Percentiles rank a stretch among this genome's conserved stretches.
Conservation (phyloP, 495 filamentous ascomycete species). For the Pseudevernia furfuracea region DNA sequence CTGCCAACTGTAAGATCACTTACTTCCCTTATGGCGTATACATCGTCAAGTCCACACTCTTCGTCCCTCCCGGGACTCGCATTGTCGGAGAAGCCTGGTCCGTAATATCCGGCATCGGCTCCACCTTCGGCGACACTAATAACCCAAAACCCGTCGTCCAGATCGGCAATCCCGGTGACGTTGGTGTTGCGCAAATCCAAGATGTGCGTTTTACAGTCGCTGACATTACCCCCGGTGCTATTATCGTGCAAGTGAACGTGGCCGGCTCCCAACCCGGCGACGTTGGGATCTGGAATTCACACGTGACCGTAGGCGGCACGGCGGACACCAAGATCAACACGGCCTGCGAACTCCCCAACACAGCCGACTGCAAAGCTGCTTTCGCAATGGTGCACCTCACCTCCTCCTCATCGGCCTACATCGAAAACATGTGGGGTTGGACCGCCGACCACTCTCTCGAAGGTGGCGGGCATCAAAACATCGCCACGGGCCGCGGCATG, state of each 20-base stretch:
- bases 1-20: conserved; percentile 44
- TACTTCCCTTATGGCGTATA: conserved; percentile 59
- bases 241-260: conserved; percentile 46
- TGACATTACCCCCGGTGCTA: conserved; percentile 44
- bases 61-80: conserved; percentile 45
- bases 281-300: conserved; percentile 50
- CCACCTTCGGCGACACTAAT: conserved; percentile 43
- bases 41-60: conserved; percentile 48
- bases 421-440: conserved; percentile 56
- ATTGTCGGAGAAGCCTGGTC: conserved; percentile 50
- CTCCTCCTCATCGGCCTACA: conserved; percentile 41
- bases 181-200: conserved; percentile 50
- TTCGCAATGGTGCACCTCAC: conserved; percentile 45
- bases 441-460: conserved; percentile 49
- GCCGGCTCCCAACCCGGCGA: conserved; percentile 45
- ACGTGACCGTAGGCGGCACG: conserved; percentile 47
- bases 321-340: conserved; percentile 38
- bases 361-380: conserved; percentile 43
- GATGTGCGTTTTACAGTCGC: conserved; percentile 50
- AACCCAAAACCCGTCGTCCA: conserved; percentile 50
- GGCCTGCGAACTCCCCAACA: conserved; percentile 26
- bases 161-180: conserved; percentile 49
- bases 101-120: conserved; percentile 44
- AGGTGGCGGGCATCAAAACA: conserved; percentile 31
- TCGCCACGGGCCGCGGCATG: conserved; percentile 44